Percentiles rank a stretch among this genome's conserved stretches.
Evolutionary conservation across 2,329 filamentous ascomycete genomes (phyloP).

Genomic region (Phoma sp.): DNA sequence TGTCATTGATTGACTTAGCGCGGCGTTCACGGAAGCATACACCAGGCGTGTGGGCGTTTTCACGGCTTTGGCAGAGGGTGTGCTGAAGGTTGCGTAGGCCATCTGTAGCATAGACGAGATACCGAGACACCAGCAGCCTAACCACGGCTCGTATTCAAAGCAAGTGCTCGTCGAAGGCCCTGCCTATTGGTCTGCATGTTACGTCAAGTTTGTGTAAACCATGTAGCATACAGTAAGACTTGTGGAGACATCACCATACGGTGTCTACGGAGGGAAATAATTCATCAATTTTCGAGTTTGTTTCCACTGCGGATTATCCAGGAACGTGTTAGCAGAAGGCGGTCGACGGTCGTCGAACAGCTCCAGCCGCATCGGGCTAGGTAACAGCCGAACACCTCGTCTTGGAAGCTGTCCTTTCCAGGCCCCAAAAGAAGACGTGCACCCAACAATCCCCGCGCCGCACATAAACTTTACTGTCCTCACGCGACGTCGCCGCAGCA

Average conservation of each 20-base stretch:
- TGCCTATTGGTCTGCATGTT: too few species aligned
- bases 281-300: too few species aligned
- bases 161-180: background rate
- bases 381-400: slow-evolving; percentile 3
- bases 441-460: slow-evolving; percentile 21
- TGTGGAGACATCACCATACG: background rate
- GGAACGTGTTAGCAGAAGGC: slow-evolving; percentile 36
- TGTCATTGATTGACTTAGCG: slow-evolving; percentile 26
- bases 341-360: slow-evolving; percentile 34
- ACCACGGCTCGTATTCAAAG: background rate
- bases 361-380: slow-evolving; percentile 28
- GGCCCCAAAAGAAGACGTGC: slow-evolving; percentile 33
- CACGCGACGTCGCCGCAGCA: slow-evolving; percentile 4
- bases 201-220: too few species aligned
- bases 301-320: background rate
- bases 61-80: background rate
- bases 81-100: background rate
- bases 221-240: too few species aligned
- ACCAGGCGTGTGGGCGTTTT: slow-evolving; percentile 1
- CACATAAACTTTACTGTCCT: slow-evolving; percentile 4
- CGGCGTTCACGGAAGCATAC: slow-evolving; percentile 26
- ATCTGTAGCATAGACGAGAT: slow-evolving; percentile 32
- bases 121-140: slow-evolving; percentile 32
- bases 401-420: slow-evolving; percentile 40
- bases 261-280: background rate